phyloP scores from a whole-genome alignment of 345 rosid genomes.

The Gynandropsis gynandra region DNA sequence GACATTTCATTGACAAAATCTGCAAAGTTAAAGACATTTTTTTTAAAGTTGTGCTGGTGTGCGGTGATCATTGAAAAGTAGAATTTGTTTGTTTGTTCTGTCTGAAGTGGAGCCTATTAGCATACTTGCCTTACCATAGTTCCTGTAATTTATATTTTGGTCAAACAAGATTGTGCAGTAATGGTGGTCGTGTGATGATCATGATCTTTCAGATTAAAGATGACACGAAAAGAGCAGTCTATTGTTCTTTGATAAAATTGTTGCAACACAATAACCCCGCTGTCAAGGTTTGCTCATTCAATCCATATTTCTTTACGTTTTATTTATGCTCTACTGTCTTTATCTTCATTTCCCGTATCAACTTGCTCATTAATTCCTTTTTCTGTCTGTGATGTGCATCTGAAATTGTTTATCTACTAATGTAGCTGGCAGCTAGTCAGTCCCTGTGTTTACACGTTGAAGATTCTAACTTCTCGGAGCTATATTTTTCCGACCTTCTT shows the following conservation, averaged over 20 bases:
- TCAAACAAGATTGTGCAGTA: background rate
- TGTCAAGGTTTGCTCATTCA: constrained; percentile 56
- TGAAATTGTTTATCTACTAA: constrained; percentile 31
- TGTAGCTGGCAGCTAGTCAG: constrained; percentile 94
- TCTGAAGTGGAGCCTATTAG: background rate
- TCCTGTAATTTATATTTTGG: background rate
- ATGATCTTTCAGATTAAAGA: constrained; percentile 63
- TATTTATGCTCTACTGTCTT: background rate
- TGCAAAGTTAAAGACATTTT: constrained; percentile 5
- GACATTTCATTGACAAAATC: background rate
- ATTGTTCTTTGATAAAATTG: constrained; percentile 79
- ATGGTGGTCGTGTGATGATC: constrained; percentile 23
- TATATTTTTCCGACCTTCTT: constrained; percentile 74
- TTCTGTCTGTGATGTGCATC: constrained; percentile 16
- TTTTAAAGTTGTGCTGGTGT: constrained; percentile 15
- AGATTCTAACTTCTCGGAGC: constrained; percentile 87
- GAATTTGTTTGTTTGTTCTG: background rate
- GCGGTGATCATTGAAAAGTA: constrained; percentile 8
- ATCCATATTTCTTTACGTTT: constrained; percentile 2
- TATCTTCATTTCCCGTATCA: constrained; percentile 6
- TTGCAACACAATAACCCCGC: constrained; percentile 77
- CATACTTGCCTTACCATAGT: constrained; percentile 3
- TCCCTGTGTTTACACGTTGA: constrained; percentile 85
- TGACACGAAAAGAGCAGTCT: constrained; percentile 85
- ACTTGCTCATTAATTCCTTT: background rate